A percentile compares a stretch with the other conserved stretches of the same genome.
Evolutionary conservation across 2,329 filamentous ascomycete genomes (phyloP).

Genomic region (Nannizziopsis barbatae): DNA sequence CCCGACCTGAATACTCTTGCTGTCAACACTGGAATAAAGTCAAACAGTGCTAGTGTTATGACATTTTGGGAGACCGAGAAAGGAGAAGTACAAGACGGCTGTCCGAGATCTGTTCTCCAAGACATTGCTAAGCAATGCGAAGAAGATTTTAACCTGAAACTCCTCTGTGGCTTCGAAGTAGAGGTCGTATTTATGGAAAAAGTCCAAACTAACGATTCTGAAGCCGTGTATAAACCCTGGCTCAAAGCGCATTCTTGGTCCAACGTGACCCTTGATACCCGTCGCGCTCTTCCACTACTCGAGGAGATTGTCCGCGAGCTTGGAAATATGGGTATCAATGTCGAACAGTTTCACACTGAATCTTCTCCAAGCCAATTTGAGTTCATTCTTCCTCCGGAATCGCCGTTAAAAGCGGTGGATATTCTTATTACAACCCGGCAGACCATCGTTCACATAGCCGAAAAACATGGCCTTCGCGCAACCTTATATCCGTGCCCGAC

Average conservation of each 20-base stretch:
- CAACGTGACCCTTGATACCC: conserved; percentile 51
- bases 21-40: conserved; percentile 42
- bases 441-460: conserved; percentile 54
- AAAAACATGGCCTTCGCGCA: conserved; percentile 51
- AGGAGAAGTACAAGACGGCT: conserved; percentile 44
- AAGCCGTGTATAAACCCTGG: conserved; percentile 36
- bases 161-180: conserved; percentile 68
- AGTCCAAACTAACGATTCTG: conserved; percentile 21
- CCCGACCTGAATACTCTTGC: conserved; percentile 56
- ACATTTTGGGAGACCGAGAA: conserved; percentile 53
- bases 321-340: conserved; percentile 49
- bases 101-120: conserved; percentile 55
- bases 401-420: conserved; percentile 59
- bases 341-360: conserved; percentile 67
- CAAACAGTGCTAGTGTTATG: conserved; percentile 53
- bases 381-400: conserved; percentile 54
- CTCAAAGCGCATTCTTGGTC: conserved; percentile 61
- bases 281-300: conserved; percentile 47
- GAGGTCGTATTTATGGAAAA: conserved; percentile 61
- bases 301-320: conserved; percentile 55
- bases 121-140: conserved; percentile 44
- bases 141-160: conserved; percentile 42
- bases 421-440: conserved; percentile 59
- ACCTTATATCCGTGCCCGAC: conserved; percentile 66
- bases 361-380: conserved; percentile 66